Evolutionary conservation across 1,139 yeast species (phyloP).

Genomic region (Debaryomyces singareniensis): DNA sequence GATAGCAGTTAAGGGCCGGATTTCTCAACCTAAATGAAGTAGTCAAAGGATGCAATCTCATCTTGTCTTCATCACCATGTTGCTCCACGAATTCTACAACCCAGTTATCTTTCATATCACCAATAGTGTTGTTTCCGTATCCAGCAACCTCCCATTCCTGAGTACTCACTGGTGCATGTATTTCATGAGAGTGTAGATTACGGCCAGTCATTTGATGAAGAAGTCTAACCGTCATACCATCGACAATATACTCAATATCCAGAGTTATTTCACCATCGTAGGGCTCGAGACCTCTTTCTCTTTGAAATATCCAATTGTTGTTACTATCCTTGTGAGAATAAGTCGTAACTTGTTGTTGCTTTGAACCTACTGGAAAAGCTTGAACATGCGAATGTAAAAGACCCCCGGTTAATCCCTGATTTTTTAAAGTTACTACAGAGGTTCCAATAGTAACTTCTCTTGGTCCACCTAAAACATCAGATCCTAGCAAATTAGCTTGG

Average conservation of each 20-base stretch:
- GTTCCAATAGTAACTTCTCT: conserved; percentile 78
- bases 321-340: conserved; percentile 89
- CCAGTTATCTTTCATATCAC: conserved; percentile 95
- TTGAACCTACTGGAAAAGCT: conserved; percentile 89
- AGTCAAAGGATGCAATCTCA: conserved; percentile 77
- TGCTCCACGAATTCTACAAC: conserved; percentile 80
- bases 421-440: conserved; percentile 74
- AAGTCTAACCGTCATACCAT: conserved; percentile 73
- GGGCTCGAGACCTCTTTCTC: conserved; percentile 54
- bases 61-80: conserved; percentile 60
- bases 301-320: conserved; percentile 85
- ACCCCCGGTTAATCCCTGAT: conserved; percentile 89
- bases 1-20: conserved; percentile 69
- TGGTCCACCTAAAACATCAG: conserved; percentile 80
- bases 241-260: conserved; percentile 52
- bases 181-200: conserved; percentile 83
- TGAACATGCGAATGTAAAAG: conserved; percentile 93
- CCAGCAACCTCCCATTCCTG: conserved; percentile 81
- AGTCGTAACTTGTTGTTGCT: conserved; percentile 94
- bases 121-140: conserved; percentile 81
- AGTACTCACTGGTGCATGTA: conserved; percentile 74
- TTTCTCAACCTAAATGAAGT: conserved; percentile 75
- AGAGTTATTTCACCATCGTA: conserved; percentile 47
- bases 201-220: conserved; percentile 79
- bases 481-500: conserved; percentile 86